Conservation (phyloP, 805 yeast species). For the Hanseniaspora osmophila region DNA sequence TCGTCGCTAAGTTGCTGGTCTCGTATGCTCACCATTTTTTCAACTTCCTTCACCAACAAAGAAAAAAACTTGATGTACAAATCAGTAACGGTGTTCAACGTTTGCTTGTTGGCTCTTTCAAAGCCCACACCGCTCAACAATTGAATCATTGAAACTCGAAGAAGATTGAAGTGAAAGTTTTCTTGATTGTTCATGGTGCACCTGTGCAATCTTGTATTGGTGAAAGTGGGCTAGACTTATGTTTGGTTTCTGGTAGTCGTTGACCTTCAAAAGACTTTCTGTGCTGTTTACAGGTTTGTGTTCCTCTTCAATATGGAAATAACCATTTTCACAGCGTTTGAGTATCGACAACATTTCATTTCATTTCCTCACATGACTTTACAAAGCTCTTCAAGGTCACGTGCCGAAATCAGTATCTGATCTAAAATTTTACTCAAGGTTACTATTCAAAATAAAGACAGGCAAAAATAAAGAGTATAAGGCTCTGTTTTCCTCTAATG, state of each 20-base stretch:
- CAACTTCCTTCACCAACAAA: constrained; percentile 37
- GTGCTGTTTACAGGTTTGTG: too few species aligned
- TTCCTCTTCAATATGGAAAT: too few species aligned
- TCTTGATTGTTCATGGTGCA: constrained; percentile 9
- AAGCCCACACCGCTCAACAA: constrained; percentile 68
- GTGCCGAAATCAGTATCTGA: too few species aligned
- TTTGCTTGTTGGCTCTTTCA: constrained; percentile 57
- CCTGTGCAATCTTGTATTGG: not conserved
- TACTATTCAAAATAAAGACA: too few species aligned
- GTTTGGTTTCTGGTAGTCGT: not conserved
- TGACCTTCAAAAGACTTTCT: too few species aligned
- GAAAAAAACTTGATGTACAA: constrained; percentile 50
- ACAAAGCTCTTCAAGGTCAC: too few species aligned
- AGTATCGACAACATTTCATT: too few species aligned
- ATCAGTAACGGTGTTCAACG: constrained; percentile 68
- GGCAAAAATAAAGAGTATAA: too few species aligned
- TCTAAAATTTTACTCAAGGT: too few species aligned
- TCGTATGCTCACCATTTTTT: constrained; percentile 26
- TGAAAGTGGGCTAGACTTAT: not conserved
- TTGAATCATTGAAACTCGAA: constrained; percentile 38
- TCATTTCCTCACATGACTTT: too few species aligned
- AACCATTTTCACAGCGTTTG: too few species aligned
- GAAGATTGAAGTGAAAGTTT: constrained; percentile 33
- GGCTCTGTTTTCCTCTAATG: not conserved
- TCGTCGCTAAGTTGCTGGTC: constrained; percentile 31